Evolutionary conservation across 768 basidiomycete genomes (phyloP).

Genomic region (Phaffia tasmanica): DNA sequence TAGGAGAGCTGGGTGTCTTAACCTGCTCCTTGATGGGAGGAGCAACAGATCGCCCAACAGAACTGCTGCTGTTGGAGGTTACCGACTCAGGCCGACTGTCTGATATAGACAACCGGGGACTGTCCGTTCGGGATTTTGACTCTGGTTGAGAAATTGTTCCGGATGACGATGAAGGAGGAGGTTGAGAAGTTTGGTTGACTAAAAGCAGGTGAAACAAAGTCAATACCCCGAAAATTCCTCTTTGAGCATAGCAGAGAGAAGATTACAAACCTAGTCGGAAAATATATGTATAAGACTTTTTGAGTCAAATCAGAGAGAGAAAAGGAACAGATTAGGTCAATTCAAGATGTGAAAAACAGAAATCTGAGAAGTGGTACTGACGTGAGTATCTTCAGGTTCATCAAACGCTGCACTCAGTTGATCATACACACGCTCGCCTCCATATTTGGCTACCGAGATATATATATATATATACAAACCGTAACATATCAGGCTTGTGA

Average conservation of each 20-base stretch:
- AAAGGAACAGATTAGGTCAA: slow-evolving; percentile 1
- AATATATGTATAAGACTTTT: slow-evolving; percentile 63
- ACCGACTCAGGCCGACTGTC: too few relatives aligned
- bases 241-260: neutral
- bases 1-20: slow-evolving; percentile 46
- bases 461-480: slow-evolving; percentile 24
- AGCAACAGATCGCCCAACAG: too few relatives aligned
- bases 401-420: slow-evolving; percentile 81
- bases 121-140: too few relatives aligned
- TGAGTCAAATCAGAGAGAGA: slow-evolving; percentile 2
- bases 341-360: slow-evolving; percentile 1
- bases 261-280: slow-evolving; percentile 53
- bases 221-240: neutral
- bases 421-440: slow-evolving; percentile 73
- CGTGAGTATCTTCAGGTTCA: slow-evolving; percentile 41
- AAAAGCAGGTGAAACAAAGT: slow-evolving; percentile 6
- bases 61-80: too few relatives aligned
- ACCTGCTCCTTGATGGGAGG: slow-evolving; percentile 31
- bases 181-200: slow-evolving; percentile 22
- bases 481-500: slow-evolving; percentile 11
- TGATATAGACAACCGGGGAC: too few relatives aligned
- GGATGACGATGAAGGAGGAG: too few relatives aligned
- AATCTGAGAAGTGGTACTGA: neutral
- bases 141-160: too few relatives aligned
- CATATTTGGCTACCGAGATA: slow-evolving; percentile 54